Conservation (phyloP, 306 rosid genomes). For the Trichosanthes truncata region DNA sequence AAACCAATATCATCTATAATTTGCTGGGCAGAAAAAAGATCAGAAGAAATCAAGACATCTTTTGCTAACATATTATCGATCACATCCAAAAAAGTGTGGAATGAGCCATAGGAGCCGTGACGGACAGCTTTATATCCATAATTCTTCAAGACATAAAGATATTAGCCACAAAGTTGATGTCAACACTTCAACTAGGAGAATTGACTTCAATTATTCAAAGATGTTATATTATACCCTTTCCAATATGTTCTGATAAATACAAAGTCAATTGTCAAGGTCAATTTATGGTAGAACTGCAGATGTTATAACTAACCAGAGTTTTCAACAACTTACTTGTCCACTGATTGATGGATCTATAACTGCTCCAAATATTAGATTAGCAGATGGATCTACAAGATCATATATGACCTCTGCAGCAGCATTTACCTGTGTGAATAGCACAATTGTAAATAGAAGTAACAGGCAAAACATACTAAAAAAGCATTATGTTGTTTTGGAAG, state of each 20-base stretch:
- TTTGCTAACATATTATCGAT: neutral
- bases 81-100: neutral
- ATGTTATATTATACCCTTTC: neutral
- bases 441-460: neutral
- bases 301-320: conserved; percentile 2
- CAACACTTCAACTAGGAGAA: conserved; percentile 1
- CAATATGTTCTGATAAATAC: neutral
- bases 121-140: neutral
- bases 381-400: conserved; percentile 98
- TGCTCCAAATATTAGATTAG: conserved; percentile 94
- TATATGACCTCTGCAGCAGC: conserved; percentile 99
- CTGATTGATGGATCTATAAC: conserved; percentile 94
- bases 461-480: neutral
- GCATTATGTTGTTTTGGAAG: neutral
- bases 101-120: neutral
- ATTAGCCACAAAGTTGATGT: neutral
- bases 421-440: conserved; percentile 57
- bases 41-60: neutral
- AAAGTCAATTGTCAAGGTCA: neutral
- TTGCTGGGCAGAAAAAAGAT: neutral
- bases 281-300: neutral
- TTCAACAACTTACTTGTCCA: conserved; percentile 74
- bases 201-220: neutral
- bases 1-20: neutral
- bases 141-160: neutral